Conservation (phyloP, 176 grass and related monocot genomes). For the Eleusine indica region DNA sequence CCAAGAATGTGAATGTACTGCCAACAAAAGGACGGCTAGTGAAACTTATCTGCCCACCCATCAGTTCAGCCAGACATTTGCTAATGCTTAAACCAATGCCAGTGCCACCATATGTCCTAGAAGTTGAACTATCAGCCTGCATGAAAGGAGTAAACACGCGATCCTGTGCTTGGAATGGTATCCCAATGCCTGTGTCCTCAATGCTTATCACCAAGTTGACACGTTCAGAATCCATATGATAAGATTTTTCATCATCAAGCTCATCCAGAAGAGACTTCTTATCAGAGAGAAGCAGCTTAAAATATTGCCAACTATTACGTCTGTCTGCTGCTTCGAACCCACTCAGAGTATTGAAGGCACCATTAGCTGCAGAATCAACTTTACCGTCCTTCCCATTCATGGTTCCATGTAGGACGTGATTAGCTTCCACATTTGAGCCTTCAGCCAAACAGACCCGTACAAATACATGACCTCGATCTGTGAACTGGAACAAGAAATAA, state of each 20-base stretch:
- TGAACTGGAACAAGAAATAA: constrained; percentile 66
- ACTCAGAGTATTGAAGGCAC: constrained; percentile 78
- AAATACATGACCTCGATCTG: constrained; percentile 91
- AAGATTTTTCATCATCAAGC: constrained; percentile 35
- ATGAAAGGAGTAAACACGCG: constrained; percentile 94
- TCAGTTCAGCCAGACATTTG: constrained; percentile 95
- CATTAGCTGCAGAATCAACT: constrained; percentile 43
- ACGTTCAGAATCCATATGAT: constrained; percentile 36
- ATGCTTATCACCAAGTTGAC: constrained; percentile 73
- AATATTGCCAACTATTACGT: constrained; percentile 79
- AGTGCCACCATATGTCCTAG: constrained; percentile 92
- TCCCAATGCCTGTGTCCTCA: constrained; percentile 94
- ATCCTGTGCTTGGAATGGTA: constrained; percentile 82
- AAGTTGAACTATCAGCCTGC: constrained; percentile 97
- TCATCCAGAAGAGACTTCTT: constrained; percentile 36
- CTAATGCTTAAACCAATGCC: constrained; percentile 97
- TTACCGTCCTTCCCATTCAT: constrained; percentile 55
- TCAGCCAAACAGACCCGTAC: constrained; percentile 75
- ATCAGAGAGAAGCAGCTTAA: constrained; percentile 74
- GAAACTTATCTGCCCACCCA: constrained; percentile 87
- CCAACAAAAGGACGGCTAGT: constrained; percentile 70
- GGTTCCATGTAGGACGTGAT: constrained; percentile 39
- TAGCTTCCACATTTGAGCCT: constrained; percentile 42
- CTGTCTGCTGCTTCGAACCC: constrained; percentile 84
- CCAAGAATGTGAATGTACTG: constrained; percentile 92